Base-by-base conservation (phyloP, 2,329 filamentous ascomycete species). In the Ophiobolus disseminans region DNA sequence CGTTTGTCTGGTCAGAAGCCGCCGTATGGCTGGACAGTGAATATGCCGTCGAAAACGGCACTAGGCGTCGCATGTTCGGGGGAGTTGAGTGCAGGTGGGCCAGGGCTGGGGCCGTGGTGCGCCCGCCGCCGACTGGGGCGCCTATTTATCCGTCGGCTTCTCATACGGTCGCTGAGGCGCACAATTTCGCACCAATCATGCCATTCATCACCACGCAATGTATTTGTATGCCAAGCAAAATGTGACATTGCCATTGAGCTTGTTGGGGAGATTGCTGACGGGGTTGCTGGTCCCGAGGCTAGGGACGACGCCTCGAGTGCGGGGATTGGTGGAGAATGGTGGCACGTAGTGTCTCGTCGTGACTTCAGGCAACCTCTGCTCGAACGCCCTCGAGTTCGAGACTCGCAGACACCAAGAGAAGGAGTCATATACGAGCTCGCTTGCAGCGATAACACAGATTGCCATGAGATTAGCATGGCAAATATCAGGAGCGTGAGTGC, bases 1-100 rank as follows among this genome's bases (percentile, higher is more conserved):
- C 59, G 56, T 57, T 63, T 59, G 57, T 56, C 49, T 46, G 50
- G 55, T 61, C 58, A 55, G 59, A 56, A 55, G 60, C 53, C 63
- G 53, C 70, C 61, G 64, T 72, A 72, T 72, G 67, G 70, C 67
- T 73, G 66, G 68, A 70, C 62, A 60, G 55, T 66, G 63, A 67
- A 71, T 65, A 69, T 68, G 69, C 68, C 70, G 68, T 69, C 62
- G 52, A 40, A 54, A 57, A 57, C 31, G 48, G 48, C 56, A 48
- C 58, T 65, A 62, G 54, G 39, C 41, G 38, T 53, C 45, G 55
- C 59, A 61, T 66, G 46, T 54, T 64, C 56, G 60, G 59, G 57
- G 55, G 46, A 59, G 59, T 58, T 51, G 55, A 45, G 61, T 57
- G 57, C 55, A 56, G 40, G 55, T 55, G 57, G 65, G 57, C 53